Conservation (phyloP, 768 basidiomycete genomes). For the Mycena vulgaris region DNA sequence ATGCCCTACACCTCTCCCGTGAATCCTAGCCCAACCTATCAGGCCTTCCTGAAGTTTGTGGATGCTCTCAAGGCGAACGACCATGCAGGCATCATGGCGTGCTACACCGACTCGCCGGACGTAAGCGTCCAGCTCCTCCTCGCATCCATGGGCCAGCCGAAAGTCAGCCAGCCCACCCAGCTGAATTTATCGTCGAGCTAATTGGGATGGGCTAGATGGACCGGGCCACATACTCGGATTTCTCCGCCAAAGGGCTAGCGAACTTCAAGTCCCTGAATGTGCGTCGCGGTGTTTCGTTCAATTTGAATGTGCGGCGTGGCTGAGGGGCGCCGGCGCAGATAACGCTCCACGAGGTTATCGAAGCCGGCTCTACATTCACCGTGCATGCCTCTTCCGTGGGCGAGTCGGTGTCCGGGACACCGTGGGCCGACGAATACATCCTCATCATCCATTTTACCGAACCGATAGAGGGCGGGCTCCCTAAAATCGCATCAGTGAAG, state of each 20-base stretch:
- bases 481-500: background rate
- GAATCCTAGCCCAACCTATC: background rate
- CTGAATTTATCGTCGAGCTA: background rate
- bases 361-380: background rate
- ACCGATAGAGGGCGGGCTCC: background rate
- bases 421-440: slow-evolving; percentile 5
- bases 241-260: too few species aligned
- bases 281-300: too few species aligned
- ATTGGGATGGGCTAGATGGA: background rate
- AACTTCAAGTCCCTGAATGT: too few species aligned
- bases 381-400: background rate
- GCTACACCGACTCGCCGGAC: background rate
- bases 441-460: background rate
- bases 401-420: background rate
- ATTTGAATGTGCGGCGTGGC: background rate
- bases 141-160: background rate
- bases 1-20: background rate
- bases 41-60: background rate
- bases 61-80: background rate
- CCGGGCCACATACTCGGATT: too few species aligned
- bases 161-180: background rate
- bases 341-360: background rate
- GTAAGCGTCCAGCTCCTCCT: background rate
- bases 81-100: background rate
- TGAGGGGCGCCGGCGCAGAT: background rate